Conservation (phyloP, 2,329 filamentous ascomycete species). For the Aspergillus fumigatus region DNA sequence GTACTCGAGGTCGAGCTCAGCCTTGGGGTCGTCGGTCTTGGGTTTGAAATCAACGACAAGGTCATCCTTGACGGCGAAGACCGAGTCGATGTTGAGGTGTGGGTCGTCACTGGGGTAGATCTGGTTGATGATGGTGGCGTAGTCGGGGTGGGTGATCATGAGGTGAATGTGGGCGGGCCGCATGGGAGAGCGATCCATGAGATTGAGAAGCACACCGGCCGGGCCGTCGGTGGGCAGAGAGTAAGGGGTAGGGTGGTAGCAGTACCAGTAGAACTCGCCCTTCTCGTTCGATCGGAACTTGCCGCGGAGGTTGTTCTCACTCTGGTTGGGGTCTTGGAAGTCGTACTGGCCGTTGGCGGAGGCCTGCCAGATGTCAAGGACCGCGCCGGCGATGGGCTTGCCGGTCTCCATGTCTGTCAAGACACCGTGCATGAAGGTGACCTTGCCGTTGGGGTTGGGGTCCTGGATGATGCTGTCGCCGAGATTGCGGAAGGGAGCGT, state of each 20-base stretch:
- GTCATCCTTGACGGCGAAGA: conserved; percentile 60
- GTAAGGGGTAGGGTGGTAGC: conserved; percentile 73
- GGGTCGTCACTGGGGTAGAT: conserved; percentile 57
- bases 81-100: conserved; percentile 55
- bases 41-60: conserved; percentile 56
- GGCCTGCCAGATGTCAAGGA: conserved; percentile 76
- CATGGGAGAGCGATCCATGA: conserved; percentile 57
- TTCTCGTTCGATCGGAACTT: conserved; percentile 69
- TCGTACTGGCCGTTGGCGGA: conserved; percentile 72
- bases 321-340: conserved; percentile 69
- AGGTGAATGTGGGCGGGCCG: conserved; percentile 60
- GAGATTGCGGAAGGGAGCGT: conserved; percentile 66
- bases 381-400: conserved; percentile 61
- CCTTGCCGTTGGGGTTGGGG: conserved; percentile 52
- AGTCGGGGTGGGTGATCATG: conserved; percentile 52
- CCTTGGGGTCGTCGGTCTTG: conserved; percentile 47
- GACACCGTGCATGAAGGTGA: conserved; percentile 65
- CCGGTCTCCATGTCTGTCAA: conserved; percentile 62
- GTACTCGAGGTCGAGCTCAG: conserved; percentile 57
- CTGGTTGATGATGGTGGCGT: conserved; percentile 55
- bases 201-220: conserved; percentile 48
- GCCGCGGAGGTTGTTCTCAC: conserved; percentile 69
- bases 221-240: conserved; percentile 63
- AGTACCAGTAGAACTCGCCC: conserved; percentile 64
- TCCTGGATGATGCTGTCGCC: conserved; percentile 65